Percentiles rank a stretch among this genome's conserved stretches.
These are phyloP conservation scores for Dicorynia guianensis DNA, from an alignment of 306 rosid species.

Conservation along the genomic window DNA sequence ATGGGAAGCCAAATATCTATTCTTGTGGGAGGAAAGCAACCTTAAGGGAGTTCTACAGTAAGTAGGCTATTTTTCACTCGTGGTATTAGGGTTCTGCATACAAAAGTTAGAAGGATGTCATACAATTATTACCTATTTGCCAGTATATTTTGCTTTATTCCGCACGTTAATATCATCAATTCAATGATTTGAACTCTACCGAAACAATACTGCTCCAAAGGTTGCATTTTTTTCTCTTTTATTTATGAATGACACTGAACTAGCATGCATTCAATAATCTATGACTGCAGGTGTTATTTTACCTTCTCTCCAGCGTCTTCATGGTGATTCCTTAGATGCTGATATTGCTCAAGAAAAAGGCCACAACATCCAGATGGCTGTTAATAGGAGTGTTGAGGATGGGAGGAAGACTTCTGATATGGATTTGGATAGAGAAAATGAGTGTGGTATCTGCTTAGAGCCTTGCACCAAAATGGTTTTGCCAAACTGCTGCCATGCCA, in stretches of 20 bases:
- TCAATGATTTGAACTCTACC: background rate
- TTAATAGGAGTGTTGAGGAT: slow-evolving; percentile 45
- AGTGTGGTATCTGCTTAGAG: slow-evolving; percentile 89
- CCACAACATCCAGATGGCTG: slow-evolving; percentile 38
- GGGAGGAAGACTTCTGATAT: slow-evolving; percentile 42
- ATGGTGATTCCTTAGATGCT: slow-evolving; percentile 47
- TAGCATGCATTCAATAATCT: slow-evolving; percentile 20
- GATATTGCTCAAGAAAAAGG: slow-evolving; percentile 50
- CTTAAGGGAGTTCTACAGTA: slow-evolving; percentile 64
- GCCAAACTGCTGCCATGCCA: slow-evolving; percentile 83
- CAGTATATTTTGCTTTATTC: background rate
- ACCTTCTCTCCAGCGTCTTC: slow-evolving; percentile 76
- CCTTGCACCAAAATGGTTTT: slow-evolving; percentile 73
- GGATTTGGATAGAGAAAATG: slow-evolving; percentile 73
- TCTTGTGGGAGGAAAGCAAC: slow-evolving; percentile 74
- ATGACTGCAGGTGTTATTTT: slow-evolving; percentile 71
- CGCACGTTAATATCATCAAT: background rate
- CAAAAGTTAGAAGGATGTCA: background rate
- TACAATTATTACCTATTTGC: background rate
- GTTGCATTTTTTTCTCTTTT: background rate
- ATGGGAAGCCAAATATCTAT: slow-evolving; percentile 54
- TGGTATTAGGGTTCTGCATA: background rate
- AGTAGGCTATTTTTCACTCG: slow-evolving; percentile 32
- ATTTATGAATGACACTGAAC: slow-evolving; percentile 1
- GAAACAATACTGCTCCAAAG: background rate